These are phyloP conservation scores for Gastrolobium villosum DNA, from an alignment of 306 rosid genomes.

Conservation along the genomic window DNA sequence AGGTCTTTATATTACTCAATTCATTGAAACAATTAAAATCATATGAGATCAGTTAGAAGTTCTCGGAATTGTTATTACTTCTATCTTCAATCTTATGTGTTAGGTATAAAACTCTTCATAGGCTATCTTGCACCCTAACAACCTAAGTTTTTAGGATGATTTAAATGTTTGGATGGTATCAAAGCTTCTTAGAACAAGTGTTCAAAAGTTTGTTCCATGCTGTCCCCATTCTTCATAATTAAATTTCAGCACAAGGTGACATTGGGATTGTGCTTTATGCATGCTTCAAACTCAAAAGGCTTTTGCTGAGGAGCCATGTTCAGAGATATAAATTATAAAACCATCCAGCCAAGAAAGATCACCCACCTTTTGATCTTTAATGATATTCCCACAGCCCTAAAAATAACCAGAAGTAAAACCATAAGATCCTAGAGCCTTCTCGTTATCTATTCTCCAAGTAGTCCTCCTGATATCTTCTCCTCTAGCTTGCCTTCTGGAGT, in stretches of 20 bases:
- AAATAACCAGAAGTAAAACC: conserved; percentile 23
- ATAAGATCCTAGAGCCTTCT: background rate
- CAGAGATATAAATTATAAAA: background rate
- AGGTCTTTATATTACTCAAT: conserved; percentile 1
- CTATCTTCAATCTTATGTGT: conserved; percentile 2
- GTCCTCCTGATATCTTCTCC: background rate
- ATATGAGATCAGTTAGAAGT: conserved; percentile 9
- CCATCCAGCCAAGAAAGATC: background rate
- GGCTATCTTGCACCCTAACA: conserved; percentile 1
- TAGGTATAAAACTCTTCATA: conserved; percentile 20
- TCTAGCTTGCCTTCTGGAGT: background rate
- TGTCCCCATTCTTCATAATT: background rate
- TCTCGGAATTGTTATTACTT: conserved; percentile 18
- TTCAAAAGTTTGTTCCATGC: background rate
- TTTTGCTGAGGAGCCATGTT: background rate
- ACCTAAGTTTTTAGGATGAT: background rate
- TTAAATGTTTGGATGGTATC: background rate
- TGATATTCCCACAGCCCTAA: background rate
- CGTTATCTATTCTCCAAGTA: conserved; percentile 1
- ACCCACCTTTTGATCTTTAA: conserved; percentile 19
- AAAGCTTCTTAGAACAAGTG: background rate
- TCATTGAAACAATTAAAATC: conserved; percentile 25
- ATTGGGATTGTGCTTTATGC: background rate
- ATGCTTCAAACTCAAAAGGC: background rate
- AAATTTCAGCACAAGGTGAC: background rate